Conservation (phyloP, 2,329 filamentous ascomycete genomes). For the Fusarium marasasianum region DNA sequence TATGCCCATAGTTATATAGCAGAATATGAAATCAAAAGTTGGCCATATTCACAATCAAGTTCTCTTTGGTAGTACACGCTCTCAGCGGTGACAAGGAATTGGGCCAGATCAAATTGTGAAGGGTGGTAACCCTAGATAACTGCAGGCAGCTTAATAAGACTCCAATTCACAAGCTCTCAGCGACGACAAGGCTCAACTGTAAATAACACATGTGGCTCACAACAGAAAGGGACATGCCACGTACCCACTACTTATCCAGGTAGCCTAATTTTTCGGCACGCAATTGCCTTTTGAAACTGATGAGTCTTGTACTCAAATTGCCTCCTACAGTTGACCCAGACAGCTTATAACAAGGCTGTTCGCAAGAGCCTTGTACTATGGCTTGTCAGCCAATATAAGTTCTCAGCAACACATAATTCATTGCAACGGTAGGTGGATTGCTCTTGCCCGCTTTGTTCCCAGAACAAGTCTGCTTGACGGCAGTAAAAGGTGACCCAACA, state of each 20-base stretch:
- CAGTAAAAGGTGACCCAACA: not conserved
- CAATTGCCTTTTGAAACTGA: too few species aligned
- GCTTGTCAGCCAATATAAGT: not conserved
- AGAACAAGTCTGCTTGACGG: not conserved
- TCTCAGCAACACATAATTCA: not conserved
- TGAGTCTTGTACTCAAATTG: not conserved
- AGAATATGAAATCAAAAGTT: not conserved
- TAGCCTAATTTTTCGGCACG: too few species aligned
- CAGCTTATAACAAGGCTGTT: not conserved
- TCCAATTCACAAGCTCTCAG: not conserved
- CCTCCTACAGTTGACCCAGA: rapidly evolving
- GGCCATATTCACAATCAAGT: rapidly evolving
- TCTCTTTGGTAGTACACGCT: too few species aligned
- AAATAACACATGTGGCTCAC: too few species aligned
- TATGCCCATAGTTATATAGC: rapidly evolving
- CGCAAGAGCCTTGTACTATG: not conserved
- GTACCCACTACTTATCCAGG: too few species aligned
- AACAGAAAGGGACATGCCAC: too few species aligned
- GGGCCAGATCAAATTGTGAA: too few species aligned
- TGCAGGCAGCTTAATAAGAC: too few species aligned
- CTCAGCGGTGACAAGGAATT: not conserved
- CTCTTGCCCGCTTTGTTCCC: not conserved
- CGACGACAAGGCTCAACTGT: not conserved
- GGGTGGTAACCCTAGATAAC: too few species aligned
- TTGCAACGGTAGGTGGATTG: not conserved